Evolutionary conservation across 2,329 filamentous ascomycete genomes (phyloP), one percentile per base, ranked within the genome.

Genomic region (Monascus ruber): DNA sequence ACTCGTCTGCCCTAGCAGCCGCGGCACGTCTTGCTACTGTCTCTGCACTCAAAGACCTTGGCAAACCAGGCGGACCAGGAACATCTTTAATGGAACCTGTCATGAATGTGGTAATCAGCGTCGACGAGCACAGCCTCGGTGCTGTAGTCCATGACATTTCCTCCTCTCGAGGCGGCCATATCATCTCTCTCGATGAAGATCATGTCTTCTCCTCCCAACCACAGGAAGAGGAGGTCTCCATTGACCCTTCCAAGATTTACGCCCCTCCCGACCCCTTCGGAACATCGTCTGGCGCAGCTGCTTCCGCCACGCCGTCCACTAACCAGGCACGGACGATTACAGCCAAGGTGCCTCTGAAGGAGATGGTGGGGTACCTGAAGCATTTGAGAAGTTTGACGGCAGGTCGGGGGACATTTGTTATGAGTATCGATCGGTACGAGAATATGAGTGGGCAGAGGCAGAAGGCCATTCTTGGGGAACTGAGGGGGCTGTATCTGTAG

Each of bases 291-390:
- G 48, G 47, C 4, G 41, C 35, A 7, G 42, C 60, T 43, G 31
- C 49, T 43, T 56, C 48, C 42, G 50, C 35, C 50, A 6, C 28
- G 28, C 2, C 28, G 28, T 59, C 51, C 10, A 47, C 56, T 2
- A 62, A 61, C 33, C 61, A 71, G 27, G 75, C 77, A 42, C 62
- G 73, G 40, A 72, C 81, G 36, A 85, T 98, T 49, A 79, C 82
- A 7, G 91, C 88, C 24, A 79, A 84, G 52, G 89, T 96, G 26
- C 91, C 91, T 27, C 71, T 96, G 52, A 93, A 91, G 64, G 89
- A 96, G 63, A 95, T 96, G 85, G 81, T 96, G 29, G 85, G 89
- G 33, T 98, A 96, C 61, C 70, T 96, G 50, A 85, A 86, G 58
- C 85, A 93, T 56, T 64, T 98, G 47, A 72, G 91, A 38, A 88